phyloP scores from a whole-genome alignment of 495 filamentous ascomycete genomes.

The Tuber borchii region DNA sequence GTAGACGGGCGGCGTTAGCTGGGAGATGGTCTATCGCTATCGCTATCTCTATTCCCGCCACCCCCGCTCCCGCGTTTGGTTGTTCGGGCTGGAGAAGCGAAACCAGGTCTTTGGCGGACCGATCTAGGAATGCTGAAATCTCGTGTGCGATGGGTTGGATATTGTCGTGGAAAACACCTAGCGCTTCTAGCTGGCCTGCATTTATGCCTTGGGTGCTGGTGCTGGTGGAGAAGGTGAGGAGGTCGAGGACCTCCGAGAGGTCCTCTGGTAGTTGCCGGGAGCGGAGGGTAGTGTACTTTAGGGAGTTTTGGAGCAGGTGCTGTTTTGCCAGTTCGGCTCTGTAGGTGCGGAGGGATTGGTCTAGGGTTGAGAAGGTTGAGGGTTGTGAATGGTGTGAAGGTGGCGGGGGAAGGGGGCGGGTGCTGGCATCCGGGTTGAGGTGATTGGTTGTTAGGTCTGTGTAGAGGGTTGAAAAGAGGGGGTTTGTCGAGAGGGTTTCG shows the following conservation, averaged over 20 bases:
- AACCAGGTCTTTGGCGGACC: conserved; percentile 14
- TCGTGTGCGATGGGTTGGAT: conserved; percentile 26
- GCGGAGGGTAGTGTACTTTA: conserved; percentile 23
- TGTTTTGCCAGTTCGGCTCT: conserved; percentile 40
- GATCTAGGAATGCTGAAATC: conserved; percentile 25
- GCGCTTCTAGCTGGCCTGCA: conserved; percentile 26
- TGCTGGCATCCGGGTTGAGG: conserved; percentile 34
- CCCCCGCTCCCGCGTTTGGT: no score
- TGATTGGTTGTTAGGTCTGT: conserved; percentile 32
- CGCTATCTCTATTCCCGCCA: not conserved
- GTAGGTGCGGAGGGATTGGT: conserved; percentile 38
- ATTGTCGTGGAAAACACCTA: conserved; percentile 33
- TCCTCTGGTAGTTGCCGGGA: conserved; percentile 30
- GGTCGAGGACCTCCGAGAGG: conserved; percentile 38
- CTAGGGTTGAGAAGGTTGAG: not conserved
- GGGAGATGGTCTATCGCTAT: conserved; percentile 30
- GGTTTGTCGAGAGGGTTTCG: conserved; percentile 30
- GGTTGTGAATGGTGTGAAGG: conserved; percentile 32
- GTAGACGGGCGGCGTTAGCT: conserved; percentile 35
- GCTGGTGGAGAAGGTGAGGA: conserved; percentile 23
- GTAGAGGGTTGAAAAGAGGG: conserved; percentile 34
- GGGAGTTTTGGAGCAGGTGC: conserved; percentile 31
- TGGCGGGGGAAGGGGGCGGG: conserved; percentile 27
- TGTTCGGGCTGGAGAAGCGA: not conserved
- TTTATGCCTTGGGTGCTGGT: not conserved